phyloP scores from a whole-genome alignment of 1,139 yeast species.

The Geotrichum macrosporum region DNA sequence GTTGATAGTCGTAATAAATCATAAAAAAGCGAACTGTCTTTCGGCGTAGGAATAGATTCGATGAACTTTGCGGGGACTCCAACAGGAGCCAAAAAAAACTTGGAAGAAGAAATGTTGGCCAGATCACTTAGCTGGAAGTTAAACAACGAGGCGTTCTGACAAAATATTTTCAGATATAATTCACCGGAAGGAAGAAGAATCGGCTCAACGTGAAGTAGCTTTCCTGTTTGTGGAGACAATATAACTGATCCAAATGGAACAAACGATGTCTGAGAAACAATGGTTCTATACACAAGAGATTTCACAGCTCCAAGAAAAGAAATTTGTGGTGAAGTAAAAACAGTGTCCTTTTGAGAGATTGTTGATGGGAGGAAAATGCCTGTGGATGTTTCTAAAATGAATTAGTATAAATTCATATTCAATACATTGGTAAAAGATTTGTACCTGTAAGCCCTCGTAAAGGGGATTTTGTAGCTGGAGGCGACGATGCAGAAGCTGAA shows the following conservation, averaged over 20 bases:
- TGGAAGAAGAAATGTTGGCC: constrained; percentile 39
- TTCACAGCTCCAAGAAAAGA: constrained; percentile 60
- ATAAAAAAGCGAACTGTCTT: constrained; percentile 49
- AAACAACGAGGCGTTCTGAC: constrained; percentile 24
- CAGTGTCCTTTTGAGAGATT: constrained; percentile 37
- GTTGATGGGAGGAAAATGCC: constrained; percentile 38
- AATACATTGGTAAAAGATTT: neutral
- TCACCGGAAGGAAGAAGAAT: constrained; percentile 41
- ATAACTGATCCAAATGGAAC: constrained; percentile 36
- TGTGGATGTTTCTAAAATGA: constrained; percentile 36
- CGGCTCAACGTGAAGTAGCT: constrained; percentile 31
- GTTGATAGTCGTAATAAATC: constrained; percentile 34
- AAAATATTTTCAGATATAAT: constrained; percentile 27
- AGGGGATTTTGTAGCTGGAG: constrained; percentile 34
- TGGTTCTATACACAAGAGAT: constrained; percentile 48
- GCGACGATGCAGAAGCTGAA: constrained; percentile 37
- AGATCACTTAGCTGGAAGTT: constrained; percentile 11
- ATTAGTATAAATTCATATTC: constrained; percentile 1
- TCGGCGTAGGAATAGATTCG: constrained; percentile 47
- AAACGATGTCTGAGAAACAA: constrained; percentile 51
- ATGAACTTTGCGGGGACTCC: constrained; percentile 68
- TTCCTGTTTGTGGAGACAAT: constrained; percentile 24
- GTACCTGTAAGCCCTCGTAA: constrained; percentile 18
- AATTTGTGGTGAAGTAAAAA: constrained; percentile 46
- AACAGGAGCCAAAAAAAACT: constrained; percentile 66